Conservation (phyloP, 163 green algal genomes). For the Chlamydomonas reinhardtii region DNA sequence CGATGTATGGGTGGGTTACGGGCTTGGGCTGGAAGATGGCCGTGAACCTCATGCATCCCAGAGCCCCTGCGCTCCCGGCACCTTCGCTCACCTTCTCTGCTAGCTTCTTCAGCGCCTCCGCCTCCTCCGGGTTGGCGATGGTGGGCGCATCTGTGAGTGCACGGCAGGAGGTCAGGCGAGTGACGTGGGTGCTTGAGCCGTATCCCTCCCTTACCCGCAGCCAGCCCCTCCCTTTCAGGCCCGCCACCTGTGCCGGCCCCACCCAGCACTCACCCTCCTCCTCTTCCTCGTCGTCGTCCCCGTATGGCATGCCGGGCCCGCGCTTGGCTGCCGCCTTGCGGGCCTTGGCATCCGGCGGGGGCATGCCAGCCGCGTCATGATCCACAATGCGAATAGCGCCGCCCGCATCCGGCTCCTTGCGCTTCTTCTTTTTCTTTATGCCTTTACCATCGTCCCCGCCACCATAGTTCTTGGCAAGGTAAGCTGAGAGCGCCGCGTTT, state of each 20-base stretch:
- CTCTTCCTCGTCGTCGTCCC: slow-evolving; percentile 44
- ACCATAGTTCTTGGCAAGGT: slow-evolving; percentile 70
- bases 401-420: slow-evolving; percentile 4
- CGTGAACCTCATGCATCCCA: too few species aligned
- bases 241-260: too few species aligned
- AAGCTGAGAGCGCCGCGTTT: slow-evolving; percentile 65
- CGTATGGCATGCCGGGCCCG: not conserved
- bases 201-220: too few species aligned
- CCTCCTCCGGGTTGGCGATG: slow-evolving; percentile 78
- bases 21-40: too few species aligned
- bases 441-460: slow-evolving; percentile 38
- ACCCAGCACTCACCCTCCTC: slow-evolving; percentile 43
- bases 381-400: slow-evolving; percentile 75
- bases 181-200: too few species aligned
- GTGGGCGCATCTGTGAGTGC: slow-evolving; percentile 63
- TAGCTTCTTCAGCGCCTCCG: slow-evolving; percentile 58
- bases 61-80: too few species aligned
- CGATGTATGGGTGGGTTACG: too few species aligned
- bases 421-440: slow-evolving; percentile 74
- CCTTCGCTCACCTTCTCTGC: slow-evolving; percentile 56
- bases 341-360: slow-evolving; percentile 44
- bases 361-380: slow-evolving; percentile 62
- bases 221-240: too few species aligned
- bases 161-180: too few species aligned
- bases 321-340: not conserved